Percentiles rank a stretch among this genome's conserved stretches.
phyloP scores from a whole-genome alignment of 2,329 filamentous ascomycete species.

The Colletotrichum costaricense region DNA sequence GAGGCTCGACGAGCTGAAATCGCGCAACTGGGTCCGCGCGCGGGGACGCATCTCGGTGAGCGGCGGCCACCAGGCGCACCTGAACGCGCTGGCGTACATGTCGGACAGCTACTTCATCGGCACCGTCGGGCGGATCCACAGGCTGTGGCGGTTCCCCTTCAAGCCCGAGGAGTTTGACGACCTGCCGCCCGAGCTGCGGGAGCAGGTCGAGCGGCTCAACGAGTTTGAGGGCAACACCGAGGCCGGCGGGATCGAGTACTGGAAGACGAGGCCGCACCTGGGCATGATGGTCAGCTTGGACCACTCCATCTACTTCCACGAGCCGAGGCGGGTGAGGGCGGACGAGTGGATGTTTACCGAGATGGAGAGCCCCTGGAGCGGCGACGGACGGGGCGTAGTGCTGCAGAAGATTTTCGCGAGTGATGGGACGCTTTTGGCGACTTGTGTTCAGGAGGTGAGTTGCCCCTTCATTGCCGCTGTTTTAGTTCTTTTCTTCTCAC shows the following conservation, averaged over 20 bases:
- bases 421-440: constrained; percentile 80
- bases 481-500: neutral
- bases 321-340: constrained; percentile 66
- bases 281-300: constrained; percentile 91
- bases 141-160: constrained; percentile 78
- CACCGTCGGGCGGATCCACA: constrained; percentile 84
- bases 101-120: constrained; percentile 94
- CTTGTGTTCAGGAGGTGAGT: constrained; percentile 81
- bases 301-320: constrained; percentile 78
- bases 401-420: constrained; percentile 78
- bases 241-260: constrained; percentile 57
- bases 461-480: neutral
- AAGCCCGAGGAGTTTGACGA: constrained; percentile 64
- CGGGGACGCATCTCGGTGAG: constrained; percentile 77
- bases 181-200: constrained; percentile 54
- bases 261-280: constrained; percentile 65
- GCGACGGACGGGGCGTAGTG: constrained; percentile 81
- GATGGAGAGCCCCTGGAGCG: constrained; percentile 84
- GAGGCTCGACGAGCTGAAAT: constrained; percentile 25
- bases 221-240: constrained; percentile 57
- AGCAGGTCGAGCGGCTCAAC: constrained; percentile 50
- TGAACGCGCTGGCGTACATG: constrained; percentile 92
- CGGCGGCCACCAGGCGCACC: constrained; percentile 83
- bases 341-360: constrained; percentile 85
- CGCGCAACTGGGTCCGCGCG: constrained; percentile 76